Conservation (phyloP, 2,329 filamentous ascomycete species). For the Neocucurbitaria cava region DNA sequence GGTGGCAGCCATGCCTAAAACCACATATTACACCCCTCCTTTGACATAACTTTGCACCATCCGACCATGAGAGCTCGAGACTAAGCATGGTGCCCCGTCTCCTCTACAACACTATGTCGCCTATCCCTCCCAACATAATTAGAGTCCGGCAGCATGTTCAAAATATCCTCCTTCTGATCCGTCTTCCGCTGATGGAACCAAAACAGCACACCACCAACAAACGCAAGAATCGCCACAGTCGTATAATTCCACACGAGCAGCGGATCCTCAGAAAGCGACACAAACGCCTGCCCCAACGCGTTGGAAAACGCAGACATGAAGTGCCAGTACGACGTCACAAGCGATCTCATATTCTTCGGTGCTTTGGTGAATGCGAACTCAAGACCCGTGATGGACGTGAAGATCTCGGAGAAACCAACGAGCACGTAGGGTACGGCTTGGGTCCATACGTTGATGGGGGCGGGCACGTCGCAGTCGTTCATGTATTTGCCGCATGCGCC, state of each 20-base stretch:
- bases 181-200: slow-evolving; percentile 72
- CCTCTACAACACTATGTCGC: slow-evolving; percentile 34
- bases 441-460: slow-evolving; percentile 70
- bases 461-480: slow-evolving; percentile 59
- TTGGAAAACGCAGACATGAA: slow-evolving; percentile 74
- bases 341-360: slow-evolving; percentile 78
- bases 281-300: slow-evolving; percentile 74
- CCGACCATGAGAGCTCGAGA: not conserved
- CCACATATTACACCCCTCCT: not conserved
- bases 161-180: slow-evolving; percentile 71
- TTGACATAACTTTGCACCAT: not conserved
- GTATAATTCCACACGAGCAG: slow-evolving; percentile 76
- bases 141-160: slow-evolving; percentile 65
- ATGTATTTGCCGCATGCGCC: slow-evolving; percentile 67
- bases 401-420: slow-evolving; percentile 64
- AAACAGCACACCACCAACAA: slow-evolving; percentile 68
- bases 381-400: slow-evolving; percentile 67
- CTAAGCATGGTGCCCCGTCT: slow-evolving; percentile 20
- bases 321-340: slow-evolving; percentile 73
- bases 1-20: not conserved
- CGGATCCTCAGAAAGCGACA: slow-evolving; percentile 67
- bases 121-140: slow-evolving; percentile 42
- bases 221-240: slow-evolving; percentile 66
- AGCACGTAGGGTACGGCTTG: slow-evolving; percentile 60
- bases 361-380: slow-evolving; percentile 82